A percentile compares a stretch with the other conserved stretches of the same genome.
These are phyloP conservation scores for Pistacia vera DNA, from an alignment of 345 rosid species.

Conservation along the genomic window DNA sequence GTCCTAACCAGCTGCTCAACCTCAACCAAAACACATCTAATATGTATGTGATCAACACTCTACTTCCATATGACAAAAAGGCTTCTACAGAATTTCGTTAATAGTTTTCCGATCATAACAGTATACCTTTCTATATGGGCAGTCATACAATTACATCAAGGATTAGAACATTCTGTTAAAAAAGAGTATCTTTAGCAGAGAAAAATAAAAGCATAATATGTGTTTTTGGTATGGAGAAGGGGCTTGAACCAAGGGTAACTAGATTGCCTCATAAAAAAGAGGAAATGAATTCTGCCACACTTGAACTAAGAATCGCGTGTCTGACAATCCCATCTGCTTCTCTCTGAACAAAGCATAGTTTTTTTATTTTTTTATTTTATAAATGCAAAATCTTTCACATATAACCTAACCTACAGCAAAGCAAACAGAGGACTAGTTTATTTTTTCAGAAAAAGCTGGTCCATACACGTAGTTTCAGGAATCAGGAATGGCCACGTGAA, in stretches of 20 bases:
- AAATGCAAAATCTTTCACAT: neutral
- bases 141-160: neutral
- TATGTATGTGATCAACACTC: neutral
- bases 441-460: neutral
- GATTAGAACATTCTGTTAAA: neutral
- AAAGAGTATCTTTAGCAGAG: neutral
- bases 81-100: neutral
- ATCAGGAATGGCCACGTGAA: neutral
- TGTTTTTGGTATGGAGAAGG: neutral
- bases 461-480: neutral
- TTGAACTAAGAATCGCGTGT: conserved; percentile 14
- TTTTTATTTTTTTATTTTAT: too few relatives aligned
- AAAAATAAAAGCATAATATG: neutral
- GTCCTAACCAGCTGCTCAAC: neutral
- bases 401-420: conserved; percentile 4
- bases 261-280: neutral
- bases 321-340: conserved; percentile 21
- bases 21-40: neutral
- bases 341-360: neutral
- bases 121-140: neutral
- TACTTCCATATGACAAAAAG: neutral
- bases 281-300: neutral
- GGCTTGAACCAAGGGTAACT: neutral
- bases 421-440: neutral
- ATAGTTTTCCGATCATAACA: neutral